Evolutionary conservation across 805 yeast genomes (phyloP), one percentile per base, ranked within the genome.

Genomic region (Ogataea pignaliae): DNA sequence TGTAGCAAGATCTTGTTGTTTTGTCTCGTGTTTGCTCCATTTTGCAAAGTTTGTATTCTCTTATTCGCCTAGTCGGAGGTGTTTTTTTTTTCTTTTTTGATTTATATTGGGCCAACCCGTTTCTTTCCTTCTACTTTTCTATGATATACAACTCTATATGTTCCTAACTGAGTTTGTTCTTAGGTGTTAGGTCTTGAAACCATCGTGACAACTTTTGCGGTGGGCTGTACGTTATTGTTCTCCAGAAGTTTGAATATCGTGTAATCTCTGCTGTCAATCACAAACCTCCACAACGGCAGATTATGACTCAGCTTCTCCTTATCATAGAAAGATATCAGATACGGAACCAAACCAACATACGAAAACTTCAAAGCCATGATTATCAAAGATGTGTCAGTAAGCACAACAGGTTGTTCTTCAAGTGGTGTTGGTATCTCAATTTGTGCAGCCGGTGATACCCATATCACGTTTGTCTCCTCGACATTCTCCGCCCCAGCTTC

Each of bases 271-370:
- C 48, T 13, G 5, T 52, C 47, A 32, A 52, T 38, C 13, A 58
- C 50, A 26, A 43, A 41, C 4, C 36, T 42, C 63, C 63, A 58
- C 15, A 58, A 43, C 10, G 40, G 35, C 3, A 44, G 41, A 34
- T 54, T 54, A 2, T 49, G 36, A 2, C 43, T 36, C 12, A 58
- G 41, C 10, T 30, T 38, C 8, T 42, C 45, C 10, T n/a, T 17
- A 28, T 41, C 41, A 15, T 28, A 42, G 33, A 34, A 34, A 11
- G 28, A 10, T n/a, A 42, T 9, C 3, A 41, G 29, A 3, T 21
- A 14, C 9, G 32, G 17, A 34, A 39, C 18, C 15, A 37, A n/a
- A 34, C 35, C 34, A 34, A 12, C 36, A 15, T 36, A 34, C 26
- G 29, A 35, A 5, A 34, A 40, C 13, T 36, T 30, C 4, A 43